Conservation (phyloP, 192 early-diverging fungal species). For the Dispira simplex region DNA sequence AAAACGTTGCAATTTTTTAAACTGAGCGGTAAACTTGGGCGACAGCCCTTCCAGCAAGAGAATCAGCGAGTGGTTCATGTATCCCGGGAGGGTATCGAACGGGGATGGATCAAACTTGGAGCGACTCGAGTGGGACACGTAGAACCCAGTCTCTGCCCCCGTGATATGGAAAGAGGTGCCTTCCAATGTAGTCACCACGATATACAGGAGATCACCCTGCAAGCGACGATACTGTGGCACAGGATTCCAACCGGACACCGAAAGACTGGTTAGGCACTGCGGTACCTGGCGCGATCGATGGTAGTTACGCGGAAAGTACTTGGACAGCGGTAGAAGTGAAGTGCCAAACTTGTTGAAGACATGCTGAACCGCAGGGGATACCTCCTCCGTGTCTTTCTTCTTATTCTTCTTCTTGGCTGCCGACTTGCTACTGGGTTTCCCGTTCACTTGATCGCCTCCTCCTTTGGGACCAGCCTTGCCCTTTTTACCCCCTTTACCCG, state of each 20-base stretch:
- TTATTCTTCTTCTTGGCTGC: background rate
- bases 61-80: constrained; percentile 44
- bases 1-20: constrained; percentile 45
- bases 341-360: constrained; percentile 10
- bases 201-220: constrained; percentile 78
- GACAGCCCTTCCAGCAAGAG: constrained; percentile 47
- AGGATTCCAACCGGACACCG: constrained; percentile 88
- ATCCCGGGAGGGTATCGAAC: constrained; percentile 17
- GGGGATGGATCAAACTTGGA: constrained; percentile 44
- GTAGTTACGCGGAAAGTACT: constrained; percentile 37
- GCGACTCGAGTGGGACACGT: constrained; percentile 64
- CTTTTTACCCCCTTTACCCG: constrained; percentile 16
- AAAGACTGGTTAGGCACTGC: constrained; percentile 53
- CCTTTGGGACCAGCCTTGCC: constrained; percentile 15
- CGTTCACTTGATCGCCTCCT: background rate
- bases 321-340: constrained; percentile 23
- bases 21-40: constrained; percentile 49
- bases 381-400: background rate
- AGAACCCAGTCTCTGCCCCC: constrained; percentile 73
- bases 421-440: background rate
- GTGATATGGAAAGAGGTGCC: constrained; percentile 72
- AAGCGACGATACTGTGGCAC: constrained; percentile 57
- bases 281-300: constrained; percentile 28
- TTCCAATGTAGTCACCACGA: constrained; percentile 78
- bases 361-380: background rate